Conservation (phyloP, 305 asterid genomes). For the Plantago lanceolata region DNA sequence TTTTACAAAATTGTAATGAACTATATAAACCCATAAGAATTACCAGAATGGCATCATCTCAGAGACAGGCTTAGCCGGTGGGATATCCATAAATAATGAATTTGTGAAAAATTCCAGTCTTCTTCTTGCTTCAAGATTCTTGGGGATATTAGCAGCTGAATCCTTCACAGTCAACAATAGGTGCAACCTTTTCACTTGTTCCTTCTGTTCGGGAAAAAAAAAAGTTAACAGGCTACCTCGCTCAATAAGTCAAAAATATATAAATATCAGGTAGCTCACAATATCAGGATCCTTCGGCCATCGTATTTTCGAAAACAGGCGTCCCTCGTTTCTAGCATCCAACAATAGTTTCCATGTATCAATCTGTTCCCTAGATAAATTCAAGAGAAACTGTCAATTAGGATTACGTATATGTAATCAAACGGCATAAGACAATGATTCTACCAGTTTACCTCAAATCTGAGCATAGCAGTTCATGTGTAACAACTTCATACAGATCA, state of each 20-base stretch:
- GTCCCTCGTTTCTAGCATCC: conserved; percentile 91
- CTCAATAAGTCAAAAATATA: conserved; percentile 3
- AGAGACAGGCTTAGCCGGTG: conserved; percentile 81
- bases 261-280: conserved; percentile 39
- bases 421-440: conserved; percentile 7
- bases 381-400: conserved; percentile 11
- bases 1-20: conserved; percentile 15
- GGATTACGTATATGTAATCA: conserved; percentile 12
- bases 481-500: conserved; percentile 89
- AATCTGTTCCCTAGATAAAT: conserved; percentile 72
- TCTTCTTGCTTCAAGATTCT: conserved; percentile 96
- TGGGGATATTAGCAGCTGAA: conserved; percentile 90
- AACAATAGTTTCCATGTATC: conserved; percentile 91
- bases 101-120: conserved; percentile 84
- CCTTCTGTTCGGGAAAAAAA: conserved; percentile 53
- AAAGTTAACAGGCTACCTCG: conserved; percentile 12
- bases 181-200: conserved; percentile 94
- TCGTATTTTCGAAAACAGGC: conserved; percentile 84
- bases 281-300: conserved; percentile 94
- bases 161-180: conserved; percentile 96
- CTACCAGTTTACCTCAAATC: conserved; percentile 67
- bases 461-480: conserved; percentile 76
- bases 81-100: conserved; percentile 95
- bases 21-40: conserved; percentile 10
- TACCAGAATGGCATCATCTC: conserved; percentile 98